Evolutionary conservation across 768 basidiomycete genomes (phyloP).

Genomic region (Kockovaella imperatae): DNA sequence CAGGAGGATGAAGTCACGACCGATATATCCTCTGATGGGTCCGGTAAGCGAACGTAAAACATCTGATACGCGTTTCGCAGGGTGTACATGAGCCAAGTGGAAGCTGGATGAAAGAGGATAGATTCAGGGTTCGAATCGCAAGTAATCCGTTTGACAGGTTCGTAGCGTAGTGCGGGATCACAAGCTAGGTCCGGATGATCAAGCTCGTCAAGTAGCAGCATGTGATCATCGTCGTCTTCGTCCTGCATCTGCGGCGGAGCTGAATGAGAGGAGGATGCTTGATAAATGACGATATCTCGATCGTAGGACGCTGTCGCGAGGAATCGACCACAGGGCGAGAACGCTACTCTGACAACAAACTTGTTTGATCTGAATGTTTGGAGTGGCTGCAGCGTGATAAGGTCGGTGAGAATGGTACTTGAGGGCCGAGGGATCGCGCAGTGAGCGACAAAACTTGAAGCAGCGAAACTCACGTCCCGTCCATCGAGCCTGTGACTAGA

Average conservation of each 20-base stretch:
- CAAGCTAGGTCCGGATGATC: constrained; percentile 31
- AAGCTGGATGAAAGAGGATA: constrained; percentile 31
- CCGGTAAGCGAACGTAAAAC: constrained; percentile 21
- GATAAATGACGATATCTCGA: constrained; percentile 32
- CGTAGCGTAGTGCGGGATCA: constrained; percentile 32
- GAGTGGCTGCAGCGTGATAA: constrained; percentile 30
- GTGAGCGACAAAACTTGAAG: not conserved
- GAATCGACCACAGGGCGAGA: constrained; percentile 32
- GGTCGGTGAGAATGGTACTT: constrained; percentile 37
- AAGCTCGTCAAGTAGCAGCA: constrained; percentile 26
- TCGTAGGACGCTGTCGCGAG: constrained; percentile 41
- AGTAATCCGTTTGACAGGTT: constrained; percentile 21
- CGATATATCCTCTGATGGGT: not conserved
- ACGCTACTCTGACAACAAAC: constrained; percentile 35
- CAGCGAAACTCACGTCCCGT: constrained; percentile 37
- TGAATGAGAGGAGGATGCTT: constrained; percentile 1
- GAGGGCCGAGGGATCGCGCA: not conserved
- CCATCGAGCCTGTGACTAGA: constrained; percentile 41
- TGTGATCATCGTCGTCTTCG: constrained; percentile 13
- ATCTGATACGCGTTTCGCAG: constrained; percentile 26
- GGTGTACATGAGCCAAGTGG: constrained; percentile 33
- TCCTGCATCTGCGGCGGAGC: not conserved
- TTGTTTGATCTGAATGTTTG: constrained; percentile 38
- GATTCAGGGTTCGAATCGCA: constrained; percentile 38
- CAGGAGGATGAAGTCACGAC: constrained; percentile 3